These are phyloP conservation scores for Torulaspora globosa DNA, from an alignment of 1,139 yeast genomes.

Conservation along the genomic window DNA sequence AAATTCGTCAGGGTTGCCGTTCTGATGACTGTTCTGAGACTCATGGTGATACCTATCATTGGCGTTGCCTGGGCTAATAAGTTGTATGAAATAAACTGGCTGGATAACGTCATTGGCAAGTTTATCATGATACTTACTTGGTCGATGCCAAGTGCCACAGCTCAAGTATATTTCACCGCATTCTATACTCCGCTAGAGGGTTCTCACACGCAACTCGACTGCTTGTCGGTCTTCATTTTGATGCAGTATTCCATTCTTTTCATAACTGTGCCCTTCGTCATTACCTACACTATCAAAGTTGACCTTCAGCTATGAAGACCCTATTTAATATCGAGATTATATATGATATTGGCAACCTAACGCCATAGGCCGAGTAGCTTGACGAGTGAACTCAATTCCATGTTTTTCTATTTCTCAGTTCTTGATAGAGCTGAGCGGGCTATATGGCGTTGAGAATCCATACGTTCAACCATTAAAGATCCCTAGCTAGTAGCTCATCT, in stretches of 20 bases:
- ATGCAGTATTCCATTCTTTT: constrained; percentile 60
- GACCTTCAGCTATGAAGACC: constrained; percentile 32
- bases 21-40: constrained; percentile 42
- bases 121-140: constrained; percentile 66
- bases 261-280: constrained; percentile 58
- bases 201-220: constrained; percentile 71
- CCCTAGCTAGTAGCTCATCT: background rate
- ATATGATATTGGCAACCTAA: background rate
- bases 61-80: constrained; percentile 50
- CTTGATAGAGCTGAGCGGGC: background rate
- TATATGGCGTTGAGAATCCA: background rate
- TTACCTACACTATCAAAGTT: constrained; percentile 51
- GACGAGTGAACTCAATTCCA: background rate
- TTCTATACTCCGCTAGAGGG: constrained; percentile 65
- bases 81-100: constrained; percentile 39
- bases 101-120: constrained; percentile 45
- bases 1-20: constrained; percentile 60
- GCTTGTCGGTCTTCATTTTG: constrained; percentile 68
- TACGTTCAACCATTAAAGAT: background rate
- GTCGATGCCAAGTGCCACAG: constrained; percentile 84
- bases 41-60: constrained; percentile 53
- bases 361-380: too few species aligned
- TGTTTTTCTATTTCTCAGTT: background rate
- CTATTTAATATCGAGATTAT: background rate
- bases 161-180: constrained; percentile 78